Conservation (phyloP, 176 grass and related monocot species). For the Bonia amplexicaulis region DNA sequence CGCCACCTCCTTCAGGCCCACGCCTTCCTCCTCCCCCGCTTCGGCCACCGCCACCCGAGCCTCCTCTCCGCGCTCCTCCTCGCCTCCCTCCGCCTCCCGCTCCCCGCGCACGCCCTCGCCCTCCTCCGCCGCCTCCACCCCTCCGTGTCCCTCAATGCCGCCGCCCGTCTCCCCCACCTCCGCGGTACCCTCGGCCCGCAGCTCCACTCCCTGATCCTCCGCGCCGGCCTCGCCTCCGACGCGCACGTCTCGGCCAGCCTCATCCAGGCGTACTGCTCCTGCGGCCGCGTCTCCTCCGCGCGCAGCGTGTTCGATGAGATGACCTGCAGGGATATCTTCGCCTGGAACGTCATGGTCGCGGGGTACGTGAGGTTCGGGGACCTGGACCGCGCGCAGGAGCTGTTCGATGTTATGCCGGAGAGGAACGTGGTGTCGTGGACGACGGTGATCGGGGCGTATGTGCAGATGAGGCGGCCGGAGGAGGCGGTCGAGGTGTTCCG, state of each 20-base stretch:
- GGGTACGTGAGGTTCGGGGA: conserved; percentile 52
- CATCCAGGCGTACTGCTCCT: conserved; percentile 41
- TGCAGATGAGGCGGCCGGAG: conserved; percentile 42
- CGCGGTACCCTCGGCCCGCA: conserved; percentile 24
- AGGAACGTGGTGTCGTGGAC: conserved; percentile 74
- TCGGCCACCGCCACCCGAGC: conserved; percentile 24
- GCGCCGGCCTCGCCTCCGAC: conserved; percentile 33
- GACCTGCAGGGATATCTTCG: conserved; percentile 40
- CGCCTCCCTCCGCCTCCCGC: conserved; percentile 39
- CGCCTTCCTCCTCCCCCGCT: conserved; percentile 39
- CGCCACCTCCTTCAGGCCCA: conserved; percentile 43
- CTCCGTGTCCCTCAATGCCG: conserved; percentile 16
- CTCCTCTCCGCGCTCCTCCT: conserved; percentile 41
- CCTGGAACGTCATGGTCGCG: conserved; percentile 56
- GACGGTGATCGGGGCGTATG: conserved; percentile 50
- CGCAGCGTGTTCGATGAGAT: conserved; percentile 62
- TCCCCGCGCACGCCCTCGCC: background rate
- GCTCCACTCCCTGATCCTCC: conserved; percentile 42
- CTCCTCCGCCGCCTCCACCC: conserved; percentile 29
- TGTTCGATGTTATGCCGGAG: conserved; percentile 70
- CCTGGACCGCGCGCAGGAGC: conserved; percentile 18
- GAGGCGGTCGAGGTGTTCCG: conserved; percentile 58
- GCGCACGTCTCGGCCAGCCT: conserved; percentile 46
- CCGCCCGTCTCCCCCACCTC: conserved; percentile 8
- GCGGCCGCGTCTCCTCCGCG: conserved; percentile 24